Base-by-base conservation (phyloP, 192 early-diverging fungal species). In the Coemansia sp. region DNA sequence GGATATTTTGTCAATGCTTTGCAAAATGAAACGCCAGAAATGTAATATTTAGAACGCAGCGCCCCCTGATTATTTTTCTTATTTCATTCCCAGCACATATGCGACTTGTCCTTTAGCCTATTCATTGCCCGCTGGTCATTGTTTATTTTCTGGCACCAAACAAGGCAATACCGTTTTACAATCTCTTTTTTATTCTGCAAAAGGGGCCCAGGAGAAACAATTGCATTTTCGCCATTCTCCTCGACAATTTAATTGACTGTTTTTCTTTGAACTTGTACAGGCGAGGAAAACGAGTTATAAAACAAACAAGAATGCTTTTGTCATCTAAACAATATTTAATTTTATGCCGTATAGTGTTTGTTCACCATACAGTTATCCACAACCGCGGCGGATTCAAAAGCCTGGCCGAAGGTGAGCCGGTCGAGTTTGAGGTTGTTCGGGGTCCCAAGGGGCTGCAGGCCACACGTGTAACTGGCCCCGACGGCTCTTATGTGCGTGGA, bases 381-480 rank as follows among this genome's bases (percentile, higher is more conserved):
- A 90, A 91, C 63, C 74, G 84, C 57, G 86, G 90, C 25, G 88
- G 88, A 31, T 91, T 91, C 64, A 89, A 89, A 63, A 88, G 87
- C 61, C 72, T 91, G 24, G 86, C 84, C 58, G 88, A 91, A 74
- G 86, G 83, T 78, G 72, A 79, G 64, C 42, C n/a, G 3, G 89
- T 91, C 17, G 89, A 91, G 46, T 91, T 86, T 59, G 87, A 87
- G 36, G 57, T 88, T 9, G 74, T 83, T 12, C 76, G 84, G 46
- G 92, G 93, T 5, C 82, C 87, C 31, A 95, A 95, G 69, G 93
- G 93, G 0, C 72, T 88, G 60, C 91, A 92, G 66, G 93, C 93
- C 2, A 85, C 90, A 9, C 84, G 90, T 38, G 92, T 93, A 8
- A 85, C 91, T 17, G 92, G 92, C 6, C 91, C 90, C 1, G 67